Conservation (phyloP, 441 rosid species). For the Francoa sonchifolia region DNA sequence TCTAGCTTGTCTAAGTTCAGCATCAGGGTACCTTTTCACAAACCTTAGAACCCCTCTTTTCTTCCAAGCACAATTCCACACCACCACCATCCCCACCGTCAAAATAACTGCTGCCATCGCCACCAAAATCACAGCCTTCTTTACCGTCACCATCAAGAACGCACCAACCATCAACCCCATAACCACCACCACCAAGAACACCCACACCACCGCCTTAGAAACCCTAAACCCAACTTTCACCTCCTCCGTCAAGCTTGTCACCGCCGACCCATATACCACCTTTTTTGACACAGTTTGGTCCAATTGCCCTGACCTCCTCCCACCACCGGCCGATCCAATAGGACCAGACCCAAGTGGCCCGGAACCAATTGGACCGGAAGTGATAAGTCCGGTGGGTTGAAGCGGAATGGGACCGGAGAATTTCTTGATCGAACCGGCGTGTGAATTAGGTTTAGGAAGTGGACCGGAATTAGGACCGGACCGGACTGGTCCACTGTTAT, state of each 20-base stretch:
- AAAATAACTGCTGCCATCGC: slow-evolving; percentile 42
- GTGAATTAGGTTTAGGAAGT: slow-evolving; percentile 9
- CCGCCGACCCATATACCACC: slow-evolving; percentile 61
- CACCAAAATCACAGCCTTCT: slow-evolving; percentile 53
- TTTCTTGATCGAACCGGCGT: slow-evolving; percentile 33
- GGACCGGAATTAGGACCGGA: slow-evolving; percentile 64
- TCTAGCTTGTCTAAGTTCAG: slow-evolving; percentile 73
- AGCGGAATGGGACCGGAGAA: slow-evolving; percentile 65
- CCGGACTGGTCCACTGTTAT: slow-evolving; percentile 69
- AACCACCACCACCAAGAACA: slow-evolving; percentile 44
- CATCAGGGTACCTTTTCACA: slow-evolving; percentile 48
- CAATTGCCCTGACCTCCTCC: slow-evolving; percentile 49
- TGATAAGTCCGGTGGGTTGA: slow-evolving; percentile 77
- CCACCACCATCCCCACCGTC: slow-evolving; percentile 33
- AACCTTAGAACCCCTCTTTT: slow-evolving; percentile 45
- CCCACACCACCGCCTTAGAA: slow-evolving; percentile 66
- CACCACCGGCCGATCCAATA: not conserved
- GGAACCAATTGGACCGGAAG: slow-evolving; percentile 64
- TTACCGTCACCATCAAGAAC: slow-evolving; percentile 63
- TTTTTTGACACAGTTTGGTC: slow-evolving; percentile 30
- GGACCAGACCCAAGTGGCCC: slow-evolving; percentile 44
- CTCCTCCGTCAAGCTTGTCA: slow-evolving; percentile 51
- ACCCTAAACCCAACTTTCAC: slow-evolving; percentile 62
- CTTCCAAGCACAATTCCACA: slow-evolving; percentile 67
- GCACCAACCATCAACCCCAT: slow-evolving; percentile 56